Conservation (phyloP, 768 basidiomycete genomes). For the Tricholoma furcatifolium region DNA sequence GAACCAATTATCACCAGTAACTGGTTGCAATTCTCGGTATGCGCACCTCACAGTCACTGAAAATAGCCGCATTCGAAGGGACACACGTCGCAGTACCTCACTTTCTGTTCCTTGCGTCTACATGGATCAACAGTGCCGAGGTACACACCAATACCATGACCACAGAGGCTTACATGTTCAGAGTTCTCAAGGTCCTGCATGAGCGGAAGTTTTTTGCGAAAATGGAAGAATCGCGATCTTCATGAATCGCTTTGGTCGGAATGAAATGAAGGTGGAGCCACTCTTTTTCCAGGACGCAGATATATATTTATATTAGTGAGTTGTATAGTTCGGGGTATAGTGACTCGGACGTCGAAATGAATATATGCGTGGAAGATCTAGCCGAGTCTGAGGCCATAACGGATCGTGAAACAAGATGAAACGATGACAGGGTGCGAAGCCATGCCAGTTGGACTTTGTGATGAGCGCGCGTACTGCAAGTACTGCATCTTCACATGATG, state of each 20-base stretch:
- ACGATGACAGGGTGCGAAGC: too few species aligned
- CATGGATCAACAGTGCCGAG: too few species aligned
- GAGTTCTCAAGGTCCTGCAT: too few species aligned
- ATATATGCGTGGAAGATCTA: conserved; percentile 5
- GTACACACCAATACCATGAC: too few species aligned
- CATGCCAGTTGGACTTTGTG: too few species aligned
- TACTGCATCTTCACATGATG: conserved; percentile 56
- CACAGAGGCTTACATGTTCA: too few species aligned
- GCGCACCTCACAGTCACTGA: too few species aligned
- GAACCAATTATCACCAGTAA: too few species aligned
- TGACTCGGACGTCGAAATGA: neutral
- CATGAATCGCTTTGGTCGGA: neutral
- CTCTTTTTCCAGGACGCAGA: neutral
- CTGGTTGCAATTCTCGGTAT: too few species aligned
- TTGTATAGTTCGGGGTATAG: conserved; percentile 14
- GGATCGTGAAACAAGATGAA: conserved; percentile 6
- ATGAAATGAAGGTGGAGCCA: neutral
- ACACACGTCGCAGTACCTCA: too few species aligned
- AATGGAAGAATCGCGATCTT: neutral
- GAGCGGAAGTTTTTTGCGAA: neutral
- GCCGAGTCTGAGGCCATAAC: conserved; percentile 11
- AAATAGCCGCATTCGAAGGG: too few species aligned
- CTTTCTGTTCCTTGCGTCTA: too few species aligned
- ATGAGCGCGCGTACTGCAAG: neutral
- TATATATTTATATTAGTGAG: conserved; percentile 13